Percentiles rank a stretch among this genome's conserved stretches.
Evolutionary conservation across 1,284 basidiomycete species (phyloP).

Genomic region (Sanghuangporus weigelae): DNA sequence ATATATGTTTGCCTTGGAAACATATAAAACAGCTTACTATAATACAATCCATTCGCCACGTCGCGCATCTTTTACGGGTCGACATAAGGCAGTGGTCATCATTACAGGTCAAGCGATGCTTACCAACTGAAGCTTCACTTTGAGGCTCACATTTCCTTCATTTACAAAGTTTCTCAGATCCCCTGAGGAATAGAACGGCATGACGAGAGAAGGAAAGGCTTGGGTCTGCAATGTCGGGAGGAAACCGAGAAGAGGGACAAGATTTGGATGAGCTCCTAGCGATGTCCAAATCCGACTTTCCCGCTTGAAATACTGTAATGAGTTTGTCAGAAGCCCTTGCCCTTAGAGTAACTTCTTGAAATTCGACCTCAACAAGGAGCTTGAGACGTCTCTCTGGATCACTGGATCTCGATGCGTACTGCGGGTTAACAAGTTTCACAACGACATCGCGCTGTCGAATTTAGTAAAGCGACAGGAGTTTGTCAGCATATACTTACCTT

Average conservation of each 20-base stretch:
- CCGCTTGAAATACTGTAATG: neutral
- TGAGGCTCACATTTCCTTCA: neutral
- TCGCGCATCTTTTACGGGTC: neutral
- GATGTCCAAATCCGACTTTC: constrained; percentile 2
- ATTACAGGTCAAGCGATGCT: neutral
- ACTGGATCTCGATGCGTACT: neutral
- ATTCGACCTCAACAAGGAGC: neutral
- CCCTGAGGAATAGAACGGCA: neutral
- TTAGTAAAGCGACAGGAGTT: neutral
- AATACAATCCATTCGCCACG: neutral
- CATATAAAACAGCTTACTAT: neutral
- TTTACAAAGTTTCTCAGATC: neutral
- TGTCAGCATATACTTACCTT: too few species aligned
- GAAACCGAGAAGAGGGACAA: constrained; percentile 1
- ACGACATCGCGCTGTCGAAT: neutral
- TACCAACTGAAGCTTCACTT: neutral
- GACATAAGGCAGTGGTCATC: neutral
- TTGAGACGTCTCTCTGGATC: neutral
- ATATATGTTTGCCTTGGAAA: neutral
- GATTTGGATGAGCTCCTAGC: neutral
- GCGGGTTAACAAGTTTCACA: neutral
- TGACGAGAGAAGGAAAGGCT: neutral
- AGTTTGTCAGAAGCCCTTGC: neutral
- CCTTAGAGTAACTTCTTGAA: neutral
- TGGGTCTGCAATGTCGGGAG: neutral